phyloP scores from a whole-genome alignment of 2,329 filamentous ascomycete species.

The Curvularia lunata region DNA sequence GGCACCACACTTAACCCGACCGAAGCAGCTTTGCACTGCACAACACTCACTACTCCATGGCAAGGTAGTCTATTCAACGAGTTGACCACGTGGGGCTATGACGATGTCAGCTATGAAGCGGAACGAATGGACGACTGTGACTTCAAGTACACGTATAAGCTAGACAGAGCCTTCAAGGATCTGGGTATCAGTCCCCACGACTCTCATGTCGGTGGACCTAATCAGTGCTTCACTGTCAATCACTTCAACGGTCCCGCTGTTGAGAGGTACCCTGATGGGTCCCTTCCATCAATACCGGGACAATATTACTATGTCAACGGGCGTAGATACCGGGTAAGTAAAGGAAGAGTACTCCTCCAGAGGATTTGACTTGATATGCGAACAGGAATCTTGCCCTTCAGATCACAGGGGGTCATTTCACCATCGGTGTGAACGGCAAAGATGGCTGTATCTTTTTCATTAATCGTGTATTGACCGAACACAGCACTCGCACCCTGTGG shows the following conservation, averaged over 20 bases:
- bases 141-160: neutral
- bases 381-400: neutral
- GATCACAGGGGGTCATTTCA: neutral
- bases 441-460: conserved; percentile 1
- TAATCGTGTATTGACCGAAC: neutral
- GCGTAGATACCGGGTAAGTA: conserved; percentile 4
- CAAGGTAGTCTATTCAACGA: neutral
- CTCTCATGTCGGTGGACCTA: neutral
- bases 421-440: neutral
- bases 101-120: neutral
- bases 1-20: neutral
- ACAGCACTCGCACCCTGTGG: neutral
- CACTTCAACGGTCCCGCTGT: neutral
- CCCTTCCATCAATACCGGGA: neutral
- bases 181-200: neutral
- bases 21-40: neutral
- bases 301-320: conserved; percentile 6
- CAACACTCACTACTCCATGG: neutral
- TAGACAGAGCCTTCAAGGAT: neutral
- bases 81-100: conserved; percentile 1
- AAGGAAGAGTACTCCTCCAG: too few species aligned
- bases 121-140: neutral
- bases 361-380: neutral
- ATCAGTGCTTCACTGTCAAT: neutral
- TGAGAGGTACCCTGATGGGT: neutral